Evolutionary conservation across 2,329 filamentous ascomycete genomes (phyloP).

Genomic region (Colletotrichum zoysiae): DNA sequence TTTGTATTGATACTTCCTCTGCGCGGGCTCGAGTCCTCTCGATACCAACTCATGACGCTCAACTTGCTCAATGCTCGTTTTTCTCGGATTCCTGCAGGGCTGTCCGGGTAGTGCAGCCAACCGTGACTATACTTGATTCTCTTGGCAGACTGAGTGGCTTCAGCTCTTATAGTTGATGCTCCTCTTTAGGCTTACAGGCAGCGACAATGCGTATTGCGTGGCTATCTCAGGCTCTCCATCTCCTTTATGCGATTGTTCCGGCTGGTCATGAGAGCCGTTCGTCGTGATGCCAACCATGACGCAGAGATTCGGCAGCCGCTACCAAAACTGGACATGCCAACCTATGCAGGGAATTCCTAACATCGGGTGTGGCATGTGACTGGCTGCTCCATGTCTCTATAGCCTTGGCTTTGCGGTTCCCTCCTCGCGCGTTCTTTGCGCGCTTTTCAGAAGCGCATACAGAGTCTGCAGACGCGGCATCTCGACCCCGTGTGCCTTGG

Average conservation of each 20-base stretch:
- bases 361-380: background rate
- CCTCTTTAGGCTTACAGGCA: background rate
- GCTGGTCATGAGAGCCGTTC: background rate
- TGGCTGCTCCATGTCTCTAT: slow-evolving; percentile 42
- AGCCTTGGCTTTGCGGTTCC: slow-evolving; percentile 49
- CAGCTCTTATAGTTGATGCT: background rate
- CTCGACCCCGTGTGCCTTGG: slow-evolving; percentile 70
- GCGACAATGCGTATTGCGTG: too few species aligned
- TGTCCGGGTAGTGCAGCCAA: background rate
- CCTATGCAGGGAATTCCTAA: background rate
- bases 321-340: background rate
- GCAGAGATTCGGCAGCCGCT: background rate
- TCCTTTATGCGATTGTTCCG: background rate
- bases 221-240: background rate
- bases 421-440: slow-evolving; percentile 66
- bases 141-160: background rate
- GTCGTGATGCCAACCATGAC: background rate
- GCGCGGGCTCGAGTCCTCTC: background rate
- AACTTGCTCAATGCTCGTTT: background rate
- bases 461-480: slow-evolving; percentile 76
- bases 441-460: slow-evolving; percentile 74
- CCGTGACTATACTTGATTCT: background rate
- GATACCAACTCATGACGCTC: background rate
- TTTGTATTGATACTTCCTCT: background rate
- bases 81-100: background rate